A percentile compares a stretch with the other conserved stretches of the same genome.
Evolutionary conservation across 1,284 basidiomycete species (phyloP).

Genomic region (Marasmius tenuissimus): DNA sequence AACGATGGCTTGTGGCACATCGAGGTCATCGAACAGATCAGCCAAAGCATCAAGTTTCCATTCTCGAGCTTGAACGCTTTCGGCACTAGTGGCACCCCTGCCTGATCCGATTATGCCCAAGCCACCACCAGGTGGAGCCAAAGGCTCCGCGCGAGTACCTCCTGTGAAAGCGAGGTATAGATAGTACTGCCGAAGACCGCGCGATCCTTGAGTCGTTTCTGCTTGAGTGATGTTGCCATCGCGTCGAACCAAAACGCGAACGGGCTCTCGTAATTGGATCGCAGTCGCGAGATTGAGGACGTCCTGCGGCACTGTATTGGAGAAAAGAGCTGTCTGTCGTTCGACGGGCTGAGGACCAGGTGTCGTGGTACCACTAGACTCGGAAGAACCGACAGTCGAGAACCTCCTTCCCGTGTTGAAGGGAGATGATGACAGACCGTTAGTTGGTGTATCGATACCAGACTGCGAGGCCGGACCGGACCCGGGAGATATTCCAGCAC

Average conservation of each 20-base stretch:
- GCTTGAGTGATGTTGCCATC: slow-evolving; percentile 83
- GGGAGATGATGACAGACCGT: slow-evolving; percentile 50
- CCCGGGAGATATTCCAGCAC: slow-evolving; percentile 38
- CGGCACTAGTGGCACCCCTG: slow-evolving; percentile 73
- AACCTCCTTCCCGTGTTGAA: slow-evolving; percentile 57
- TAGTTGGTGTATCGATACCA: slow-evolving; percentile 47
- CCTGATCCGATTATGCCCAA: slow-evolving; percentile 91
- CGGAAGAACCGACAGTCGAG: slow-evolving; percentile 52
- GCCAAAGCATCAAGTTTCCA: slow-evolving; percentile 97
- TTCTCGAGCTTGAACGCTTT: slow-evolving; percentile 87
- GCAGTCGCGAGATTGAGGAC: slow-evolving; percentile 87
- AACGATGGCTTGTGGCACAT: slow-evolving; percentile 82
- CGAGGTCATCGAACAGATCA: slow-evolving; percentile 91
- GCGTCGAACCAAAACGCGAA: slow-evolving; percentile 93
- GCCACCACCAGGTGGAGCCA: slow-evolving; percentile 56
- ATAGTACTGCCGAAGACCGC: slow-evolving; percentile 90
- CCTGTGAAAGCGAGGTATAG: slow-evolving; percentile 91
- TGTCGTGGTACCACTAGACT: slow-evolving; percentile 30
- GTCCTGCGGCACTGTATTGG: slow-evolving; percentile 92
- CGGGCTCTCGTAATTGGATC: slow-evolving; percentile 91
- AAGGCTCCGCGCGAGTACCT: slow-evolving; percentile 68
- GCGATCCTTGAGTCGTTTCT: slow-evolving; percentile 70
- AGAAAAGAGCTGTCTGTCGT: slow-evolving; percentile 95
- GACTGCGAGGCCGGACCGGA: slow-evolving; percentile 37
- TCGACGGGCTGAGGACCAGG: slow-evolving; percentile 48